A percentile compares a stretch with the other conserved stretches of the same genome.
Conservation (phyloP, 169 alveolate genomes). For the Cystoisospora suis region DNA sequence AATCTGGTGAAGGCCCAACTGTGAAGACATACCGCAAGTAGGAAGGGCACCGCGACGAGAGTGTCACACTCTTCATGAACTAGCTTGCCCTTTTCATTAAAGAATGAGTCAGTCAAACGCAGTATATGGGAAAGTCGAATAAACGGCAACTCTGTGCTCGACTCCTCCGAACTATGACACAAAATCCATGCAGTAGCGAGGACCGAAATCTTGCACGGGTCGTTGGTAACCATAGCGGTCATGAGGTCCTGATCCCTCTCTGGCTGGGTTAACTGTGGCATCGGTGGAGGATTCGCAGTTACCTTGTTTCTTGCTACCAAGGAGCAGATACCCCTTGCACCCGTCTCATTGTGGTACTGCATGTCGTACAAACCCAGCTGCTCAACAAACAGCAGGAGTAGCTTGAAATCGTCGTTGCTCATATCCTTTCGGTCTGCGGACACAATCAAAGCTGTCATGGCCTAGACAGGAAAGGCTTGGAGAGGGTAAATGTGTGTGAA, state of each 20-base stretch:
- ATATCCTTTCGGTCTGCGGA: not conserved
- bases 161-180: not conserved
- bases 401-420: not conserved
- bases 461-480: not conserved
- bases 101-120: not conserved
- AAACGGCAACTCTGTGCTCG: not conserved
- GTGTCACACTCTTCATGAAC: too few relatives aligned
- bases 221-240: not conserved
- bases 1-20: too few relatives aligned
- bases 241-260: not conserved
- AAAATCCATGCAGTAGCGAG: not conserved
- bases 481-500: not conserved
- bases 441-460: not conserved
- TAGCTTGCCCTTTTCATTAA: not conserved
- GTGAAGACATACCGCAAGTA: too few relatives aligned
- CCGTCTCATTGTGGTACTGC: not conserved
- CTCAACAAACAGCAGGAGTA: not conserved
- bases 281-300: not conserved
- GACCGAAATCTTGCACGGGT: not conserved
- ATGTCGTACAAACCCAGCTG: not conserved
- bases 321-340: not conserved
- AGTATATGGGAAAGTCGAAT: not conserved
- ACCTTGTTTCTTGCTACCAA: not conserved
- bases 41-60: too few relatives aligned
- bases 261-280: too few relatives aligned